Conservation (phyloP, 75 land plant genomes). For the Picea sitchensis region DNA sequence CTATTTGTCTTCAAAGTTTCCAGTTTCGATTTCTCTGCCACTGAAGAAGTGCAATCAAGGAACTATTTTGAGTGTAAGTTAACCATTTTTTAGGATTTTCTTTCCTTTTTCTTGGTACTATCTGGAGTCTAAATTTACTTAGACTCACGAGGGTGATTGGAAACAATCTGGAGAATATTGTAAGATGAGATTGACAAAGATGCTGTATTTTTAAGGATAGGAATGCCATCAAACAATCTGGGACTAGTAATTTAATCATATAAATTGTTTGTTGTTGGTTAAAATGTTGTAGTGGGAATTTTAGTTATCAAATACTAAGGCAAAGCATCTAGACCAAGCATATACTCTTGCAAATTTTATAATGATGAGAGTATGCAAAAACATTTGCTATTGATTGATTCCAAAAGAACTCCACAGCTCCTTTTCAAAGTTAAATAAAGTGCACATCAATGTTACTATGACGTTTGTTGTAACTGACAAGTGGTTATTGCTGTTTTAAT, state of each 20-base stretch:
- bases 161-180: not conserved
- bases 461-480: constrained; percentile 11
- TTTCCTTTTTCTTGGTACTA: not conserved
- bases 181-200: not conserved
- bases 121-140: not conserved
- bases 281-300: not conserved
- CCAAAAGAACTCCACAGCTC: not conserved
- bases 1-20: constrained; percentile 40
- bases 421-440: not conserved
- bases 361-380: not conserved
- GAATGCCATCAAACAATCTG: not conserved
- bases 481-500: constrained; percentile 14
- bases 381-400: not conserved
- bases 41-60: constrained; percentile 70
- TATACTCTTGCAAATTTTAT: not conserved
- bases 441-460: not conserved
- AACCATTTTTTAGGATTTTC: not conserved
- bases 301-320: not conserved
- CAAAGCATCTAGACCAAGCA: not conserved
- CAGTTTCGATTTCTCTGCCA: constrained; percentile 50
- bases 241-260: not conserved
- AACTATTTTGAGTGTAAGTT: constrained; percentile 72
- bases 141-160: not conserved
- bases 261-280: not conserved
- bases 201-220: not conserved